phyloP scores from a whole-genome alignment of 768 basidiomycete genomes.

The Zangia roseola region DNA sequence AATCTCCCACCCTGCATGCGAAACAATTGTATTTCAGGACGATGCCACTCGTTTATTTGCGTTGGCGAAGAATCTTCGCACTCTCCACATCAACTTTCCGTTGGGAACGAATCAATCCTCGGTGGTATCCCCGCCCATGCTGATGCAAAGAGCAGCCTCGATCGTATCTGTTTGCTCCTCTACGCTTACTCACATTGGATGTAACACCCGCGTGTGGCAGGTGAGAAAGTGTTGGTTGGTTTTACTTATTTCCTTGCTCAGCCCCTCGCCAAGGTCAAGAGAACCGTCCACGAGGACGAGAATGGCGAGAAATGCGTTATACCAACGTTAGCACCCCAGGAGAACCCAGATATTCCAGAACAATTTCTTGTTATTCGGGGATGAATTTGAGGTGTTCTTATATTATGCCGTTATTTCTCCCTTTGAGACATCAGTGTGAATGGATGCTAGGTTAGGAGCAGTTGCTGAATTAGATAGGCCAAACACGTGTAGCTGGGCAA shows the following conservation, averaged over 20 bases:
- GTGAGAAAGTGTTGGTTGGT: conserved; percentile 35
- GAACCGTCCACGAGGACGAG: conserved; percentile 36
- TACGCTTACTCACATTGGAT: conserved; percentile 61
- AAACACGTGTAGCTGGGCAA: conserved; percentile 33
- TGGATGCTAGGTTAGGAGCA: background rate
- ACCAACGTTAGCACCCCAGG: conserved; percentile 49
- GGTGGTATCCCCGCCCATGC: conserved; percentile 11
- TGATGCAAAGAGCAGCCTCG: conserved; percentile 38
- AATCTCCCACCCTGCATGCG: background rate
- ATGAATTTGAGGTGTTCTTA: conserved; percentile 7
- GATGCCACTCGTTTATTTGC: conserved; percentile 36
- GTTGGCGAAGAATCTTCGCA: conserved; percentile 45
- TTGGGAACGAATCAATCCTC: conserved; percentile 17
- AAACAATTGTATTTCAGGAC: conserved; percentile 13
- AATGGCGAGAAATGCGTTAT: conserved; percentile 39
- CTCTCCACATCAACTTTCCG: conserved; percentile 61
- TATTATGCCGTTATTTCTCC: conserved; percentile 1
- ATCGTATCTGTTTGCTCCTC: conserved; percentile 51
- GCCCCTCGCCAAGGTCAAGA: conserved; percentile 42
- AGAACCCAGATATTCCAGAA: conserved; percentile 68
- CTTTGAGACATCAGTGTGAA: background rate
- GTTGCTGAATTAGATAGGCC: conserved; percentile 7
- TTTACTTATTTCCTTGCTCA: background rate
- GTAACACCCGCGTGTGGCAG: conserved; percentile 69
- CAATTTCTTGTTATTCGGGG: conserved; percentile 63